Evolutionary conservation across 2,329 filamentous ascomycete species (phyloP).

Genomic region (Endoconidiophora laricicola): DNA sequence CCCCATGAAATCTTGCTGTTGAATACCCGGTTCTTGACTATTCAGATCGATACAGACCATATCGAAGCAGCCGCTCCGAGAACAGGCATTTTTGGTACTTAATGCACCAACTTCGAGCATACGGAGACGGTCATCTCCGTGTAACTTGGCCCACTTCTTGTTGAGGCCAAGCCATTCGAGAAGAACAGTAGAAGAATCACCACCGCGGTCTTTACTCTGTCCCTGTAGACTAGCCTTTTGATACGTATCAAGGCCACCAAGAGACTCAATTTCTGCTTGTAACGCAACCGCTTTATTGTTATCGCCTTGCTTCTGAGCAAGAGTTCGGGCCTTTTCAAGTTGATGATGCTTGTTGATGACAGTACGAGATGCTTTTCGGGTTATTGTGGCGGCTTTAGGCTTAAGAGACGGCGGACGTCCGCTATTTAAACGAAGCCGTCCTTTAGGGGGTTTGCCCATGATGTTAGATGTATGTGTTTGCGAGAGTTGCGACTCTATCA

Average conservation of each 20-base stretch:
- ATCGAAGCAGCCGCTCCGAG: constrained; percentile 50
- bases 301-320: constrained; percentile 39
- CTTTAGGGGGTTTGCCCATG: constrained; percentile 19
- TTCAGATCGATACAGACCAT: constrained; percentile 80
- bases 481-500: not conserved
- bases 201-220: constrained; percentile 47
- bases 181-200: constrained; percentile 47
- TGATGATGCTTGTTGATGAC: constrained; percentile 52
- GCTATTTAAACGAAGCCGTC: constrained; percentile 15
- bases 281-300: constrained; percentile 28
- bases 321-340: constrained; percentile 43
- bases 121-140: constrained; percentile 25
- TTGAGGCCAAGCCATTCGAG: constrained; percentile 39
- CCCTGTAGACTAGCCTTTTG: constrained; percentile 54
- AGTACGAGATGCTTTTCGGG: constrained; percentile 44
- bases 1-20: constrained; percentile 88
- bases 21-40: constrained; percentile 65
- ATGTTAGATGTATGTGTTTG: not conserved
- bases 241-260: constrained; percentile 47
- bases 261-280: constrained; percentile 34
- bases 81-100: constrained; percentile 72
- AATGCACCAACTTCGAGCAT: constrained; percentile 85
- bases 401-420: constrained; percentile 41
- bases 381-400: constrained; percentile 28
- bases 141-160: constrained; percentile 13